phyloP scores from a whole-genome alignment of 108 stramenopile genomes.

The Hondaea fermentalgiana region DNA sequence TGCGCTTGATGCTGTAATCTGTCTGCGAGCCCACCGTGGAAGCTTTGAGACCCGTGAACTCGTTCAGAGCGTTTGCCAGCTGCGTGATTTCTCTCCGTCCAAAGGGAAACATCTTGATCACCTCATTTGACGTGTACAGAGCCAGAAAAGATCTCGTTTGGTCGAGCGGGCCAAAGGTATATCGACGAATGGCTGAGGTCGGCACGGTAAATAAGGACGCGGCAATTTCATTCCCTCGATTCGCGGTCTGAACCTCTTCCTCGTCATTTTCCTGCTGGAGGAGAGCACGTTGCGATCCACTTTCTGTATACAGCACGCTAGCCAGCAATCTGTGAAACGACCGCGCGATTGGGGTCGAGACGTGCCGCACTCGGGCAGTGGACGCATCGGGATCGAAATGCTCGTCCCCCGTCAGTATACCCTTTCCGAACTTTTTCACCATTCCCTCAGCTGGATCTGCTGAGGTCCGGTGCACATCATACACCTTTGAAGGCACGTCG shows the following conservation, averaged over 20 bases:
- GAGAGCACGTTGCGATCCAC: background rate
- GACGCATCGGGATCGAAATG: too few relatives aligned
- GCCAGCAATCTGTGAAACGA: background rate
- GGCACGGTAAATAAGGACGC: background rate
- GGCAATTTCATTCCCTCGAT: background rate
- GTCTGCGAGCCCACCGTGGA: background rate
- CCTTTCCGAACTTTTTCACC: background rate
- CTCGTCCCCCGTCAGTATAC: background rate
- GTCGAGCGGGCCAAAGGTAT: background rate
- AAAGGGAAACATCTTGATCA: slow-evolving; percentile 6
- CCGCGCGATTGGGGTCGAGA: background rate
- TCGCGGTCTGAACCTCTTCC: background rate
- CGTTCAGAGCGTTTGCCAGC: background rate
- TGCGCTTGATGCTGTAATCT: background rate
- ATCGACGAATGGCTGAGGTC: background rate
- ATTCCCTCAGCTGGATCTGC: background rate
- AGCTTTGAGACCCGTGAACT: background rate
- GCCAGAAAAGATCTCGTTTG: background rate
- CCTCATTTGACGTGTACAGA: background rate
- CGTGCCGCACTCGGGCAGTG: background rate
- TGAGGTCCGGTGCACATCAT: background rate
- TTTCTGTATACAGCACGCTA: background rate
- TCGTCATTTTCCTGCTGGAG: background rate
- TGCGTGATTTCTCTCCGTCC: background rate
- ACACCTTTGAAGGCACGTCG: background rate